phyloP scores from a whole-genome alignment of 2,329 filamentous ascomycete species.

The Nothomitra cinnamomea region DNA sequence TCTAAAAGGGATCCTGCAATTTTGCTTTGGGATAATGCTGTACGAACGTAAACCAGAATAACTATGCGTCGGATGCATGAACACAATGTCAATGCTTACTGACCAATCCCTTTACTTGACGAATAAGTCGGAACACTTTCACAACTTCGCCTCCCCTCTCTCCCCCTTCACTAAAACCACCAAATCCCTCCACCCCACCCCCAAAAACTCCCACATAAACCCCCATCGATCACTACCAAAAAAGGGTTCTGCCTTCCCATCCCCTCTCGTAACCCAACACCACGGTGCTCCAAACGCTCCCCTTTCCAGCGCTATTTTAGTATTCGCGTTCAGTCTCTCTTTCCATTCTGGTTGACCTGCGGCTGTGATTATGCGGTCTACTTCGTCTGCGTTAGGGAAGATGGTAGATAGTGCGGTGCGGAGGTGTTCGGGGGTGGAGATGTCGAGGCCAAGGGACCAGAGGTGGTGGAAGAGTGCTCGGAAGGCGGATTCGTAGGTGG shows the following conservation, averaged over 20 bases:
- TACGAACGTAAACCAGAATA: too few relatives aligned
- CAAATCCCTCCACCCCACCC: constrained; percentile 40
- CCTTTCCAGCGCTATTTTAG: constrained; percentile 40
- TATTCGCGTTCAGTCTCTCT: constrained; percentile 37
- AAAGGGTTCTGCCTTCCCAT: constrained; percentile 47
- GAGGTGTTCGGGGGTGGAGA: constrained; percentile 40
- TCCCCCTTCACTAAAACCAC: constrained; percentile 20
- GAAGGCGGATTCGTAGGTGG: constrained; percentile 36
- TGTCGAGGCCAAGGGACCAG: constrained; percentile 43
- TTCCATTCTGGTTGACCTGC: constrained; percentile 33
- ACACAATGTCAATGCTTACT: too few relatives aligned
- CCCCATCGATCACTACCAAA: constrained; percentile 66
- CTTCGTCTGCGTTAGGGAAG: constrained; percentile 35
- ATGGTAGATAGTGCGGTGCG: constrained; percentile 22
- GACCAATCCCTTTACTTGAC: too few relatives aligned
- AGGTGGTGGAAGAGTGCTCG: constrained; percentile 40
- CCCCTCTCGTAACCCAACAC: constrained; percentile 46
- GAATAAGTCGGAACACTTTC: too few relatives aligned
- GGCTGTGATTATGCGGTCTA: constrained; percentile 36
- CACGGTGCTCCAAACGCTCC: constrained; percentile 67
- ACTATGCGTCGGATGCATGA: too few relatives aligned
- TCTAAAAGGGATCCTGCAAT: too few relatives aligned
- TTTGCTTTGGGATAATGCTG: too few relatives aligned
- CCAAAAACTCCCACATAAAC: constrained; percentile 51
- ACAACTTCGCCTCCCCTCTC: neutral